A percentile compares a stretch with the other conserved stretches of the same genome.
phyloP scores from a whole-genome alignment of 805 yeast species.

The Schizosaccharomyces japonicus region DNA sequence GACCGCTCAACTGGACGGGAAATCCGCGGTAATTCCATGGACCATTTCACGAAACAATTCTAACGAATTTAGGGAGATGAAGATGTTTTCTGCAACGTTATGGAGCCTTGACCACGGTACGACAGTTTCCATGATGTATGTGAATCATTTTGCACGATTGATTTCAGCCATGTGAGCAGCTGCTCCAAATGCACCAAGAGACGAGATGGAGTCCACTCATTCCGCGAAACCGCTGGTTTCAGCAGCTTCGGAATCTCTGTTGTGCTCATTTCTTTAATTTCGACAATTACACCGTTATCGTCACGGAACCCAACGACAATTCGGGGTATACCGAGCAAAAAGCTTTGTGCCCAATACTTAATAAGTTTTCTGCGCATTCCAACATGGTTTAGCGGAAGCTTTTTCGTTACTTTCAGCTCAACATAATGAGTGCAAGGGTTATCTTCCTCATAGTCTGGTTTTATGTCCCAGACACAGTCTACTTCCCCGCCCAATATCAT shows the following conservation, averaged over 20 bases:
- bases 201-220: constrained; percentile 11
- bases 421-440: constrained; percentile 50
- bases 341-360: constrained; percentile 82
- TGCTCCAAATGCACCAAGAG: constrained; percentile 4
- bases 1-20: neutral
- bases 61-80: too few relatives aligned
- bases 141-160: neutral
- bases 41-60: too few relatives aligned
- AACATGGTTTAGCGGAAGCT: constrained; percentile 31
- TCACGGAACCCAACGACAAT: constrained; percentile 74
- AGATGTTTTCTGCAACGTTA: too few relatives aligned
- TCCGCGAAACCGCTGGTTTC: neutral
- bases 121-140: too few relatives aligned
- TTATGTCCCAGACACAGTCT: constrained; percentile 70
- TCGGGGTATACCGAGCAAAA: constrained; percentile 60
- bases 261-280: constrained; percentile 55
- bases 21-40: too few relatives aligned
- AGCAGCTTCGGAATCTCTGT: constrained; percentile 40
- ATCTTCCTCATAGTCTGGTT: constrained; percentile 23
- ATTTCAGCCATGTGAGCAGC: neutral
- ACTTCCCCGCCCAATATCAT: constrained; percentile 70
- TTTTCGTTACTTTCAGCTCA: constrained; percentile 54
- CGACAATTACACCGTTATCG: constrained; percentile 32
- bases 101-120: too few relatives aligned
- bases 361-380: constrained; percentile 37